phyloP scores from a whole-genome alignment of 2,329 filamentous ascomycete species.

The Xylaria sp. region DNA sequence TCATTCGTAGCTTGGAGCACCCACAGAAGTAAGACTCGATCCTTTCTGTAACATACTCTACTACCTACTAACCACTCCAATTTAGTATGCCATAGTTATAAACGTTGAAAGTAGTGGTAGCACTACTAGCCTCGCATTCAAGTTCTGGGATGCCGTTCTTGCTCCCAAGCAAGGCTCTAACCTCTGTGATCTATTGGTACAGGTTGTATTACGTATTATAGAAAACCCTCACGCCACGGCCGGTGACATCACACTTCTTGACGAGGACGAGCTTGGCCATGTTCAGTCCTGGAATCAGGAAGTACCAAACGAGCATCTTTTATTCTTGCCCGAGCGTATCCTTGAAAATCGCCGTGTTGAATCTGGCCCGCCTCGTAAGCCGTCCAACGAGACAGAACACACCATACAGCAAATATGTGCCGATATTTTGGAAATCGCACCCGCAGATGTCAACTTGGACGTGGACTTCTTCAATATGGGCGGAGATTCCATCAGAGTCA shows the following conservation, averaged over 20 bases:
- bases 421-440: neutral
- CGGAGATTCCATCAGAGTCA: neutral
- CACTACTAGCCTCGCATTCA: neutral
- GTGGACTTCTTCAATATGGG: neutral
- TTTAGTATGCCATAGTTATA: neutral
- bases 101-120: neutral
- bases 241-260: neutral
- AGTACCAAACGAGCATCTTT: neutral
- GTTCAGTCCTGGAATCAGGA: neutral
- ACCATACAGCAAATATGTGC: neutral
- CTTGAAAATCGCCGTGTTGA: neutral
- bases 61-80: neutral
- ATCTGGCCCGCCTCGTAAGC: neutral
- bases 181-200: neutral
- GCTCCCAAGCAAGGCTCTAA: neutral
- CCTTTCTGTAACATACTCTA: neutral
- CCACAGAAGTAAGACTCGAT: too few species aligned
- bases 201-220: neutral
- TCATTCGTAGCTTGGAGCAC: too few species aligned
- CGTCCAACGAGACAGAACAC: neutral
- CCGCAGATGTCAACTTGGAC: neutral
- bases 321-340: neutral
- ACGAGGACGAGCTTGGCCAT: neutral
- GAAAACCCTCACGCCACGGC: neutral
- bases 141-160: neutral